These are phyloP conservation scores for Blastobotrys capitulatus DNA, from an alignment of 1,139 yeast genomes.

Conservation along the genomic window DNA sequence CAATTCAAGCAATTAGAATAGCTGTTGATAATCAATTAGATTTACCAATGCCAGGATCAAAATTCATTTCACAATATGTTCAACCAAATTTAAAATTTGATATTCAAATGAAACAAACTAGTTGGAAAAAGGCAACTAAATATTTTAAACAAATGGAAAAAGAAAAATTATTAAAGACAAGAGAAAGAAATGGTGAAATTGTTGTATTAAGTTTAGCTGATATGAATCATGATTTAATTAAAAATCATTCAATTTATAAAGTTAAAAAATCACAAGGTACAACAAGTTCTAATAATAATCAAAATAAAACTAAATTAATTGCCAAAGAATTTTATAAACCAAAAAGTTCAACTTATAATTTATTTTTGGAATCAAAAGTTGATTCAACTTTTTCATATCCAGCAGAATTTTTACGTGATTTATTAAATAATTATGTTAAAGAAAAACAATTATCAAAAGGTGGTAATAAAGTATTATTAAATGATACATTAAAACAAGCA, in stretches of 20 bases:
- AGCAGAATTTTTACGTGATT: slow-evolving; percentile 46
- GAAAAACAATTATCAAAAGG: slow-evolving; percentile 43
- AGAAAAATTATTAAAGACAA: slow-evolving; percentile 53
- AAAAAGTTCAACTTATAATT: not conserved
- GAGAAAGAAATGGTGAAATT: slow-evolving; percentile 76
- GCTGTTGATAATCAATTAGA: slow-evolving; percentile 56
- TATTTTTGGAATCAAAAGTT: slow-evolving; percentile 32
- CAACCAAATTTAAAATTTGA: slow-evolving; percentile 57
- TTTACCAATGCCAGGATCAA: slow-evolving; percentile 51
- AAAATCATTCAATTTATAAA: slow-evolving; percentile 59
- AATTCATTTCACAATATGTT: slow-evolving; percentile 65
- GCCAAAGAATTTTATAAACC: slow-evolving; percentile 28
- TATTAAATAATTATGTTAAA: slow-evolving; percentile 53
- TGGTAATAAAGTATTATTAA: slow-evolving; percentile 49
- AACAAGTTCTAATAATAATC: slow-evolving; percentile 1
- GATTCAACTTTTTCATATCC: slow-evolving; percentile 44
- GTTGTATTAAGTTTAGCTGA: slow-evolving; percentile 48
- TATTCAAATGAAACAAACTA: slow-evolving; percentile 70
- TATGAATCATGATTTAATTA: slow-evolving; percentile 46
- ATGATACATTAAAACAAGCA: slow-evolving; percentile 40
- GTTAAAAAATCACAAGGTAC: slow-evolving; percentile 31
- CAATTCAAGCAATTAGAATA: slow-evolving; percentile 60
- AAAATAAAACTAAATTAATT: slow-evolving; percentile 13
- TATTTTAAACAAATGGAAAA: slow-evolving; percentile 83
- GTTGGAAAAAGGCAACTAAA: slow-evolving; percentile 87